Base-by-base conservation (phyloP, 2,329 filamentous ascomycete species). In the Nemania sp. region DNA sequence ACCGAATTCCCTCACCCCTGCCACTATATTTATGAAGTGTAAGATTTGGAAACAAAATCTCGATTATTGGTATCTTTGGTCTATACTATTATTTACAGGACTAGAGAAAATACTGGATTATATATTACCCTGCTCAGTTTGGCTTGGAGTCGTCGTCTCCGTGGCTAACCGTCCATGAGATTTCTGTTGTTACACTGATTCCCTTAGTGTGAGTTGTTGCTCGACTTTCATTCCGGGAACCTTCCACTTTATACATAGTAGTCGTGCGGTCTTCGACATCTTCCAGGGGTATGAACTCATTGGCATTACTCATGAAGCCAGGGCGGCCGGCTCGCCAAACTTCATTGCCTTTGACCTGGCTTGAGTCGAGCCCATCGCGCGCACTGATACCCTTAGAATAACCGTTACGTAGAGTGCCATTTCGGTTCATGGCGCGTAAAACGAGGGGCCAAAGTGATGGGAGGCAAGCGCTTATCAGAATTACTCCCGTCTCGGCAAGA, bases 391-490 rank as follows among this genome's bases (percentile, higher is more conserved):
- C 43, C 13, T 63, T 63, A 4, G 60, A 63, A 26, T 38, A 49
- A 10, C 6, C 20, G 24, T 29, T 56, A 18, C 60, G 41, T 5
- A 49, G 41, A 1, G 60, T 56, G 11, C 41, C 27, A 11, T 3
- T 49, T 56, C 24, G 26, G 18, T 26, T 27, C 13, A 56, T 49
- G 27, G 27, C 18, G 20, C 27, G 52, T 26, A 56, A 20, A 20
- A 63, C 7, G 26, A 63, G 52, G 8, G 60, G 60, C 60, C 60
- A 63, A 60, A 63, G 60, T 6, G 26, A 43, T 43, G 53, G 64
- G 47, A 68, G 45, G 26, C 66, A 72, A 18, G 65, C 62, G 29
- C 70, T 68, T 24, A 72, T 70, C 32, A 70, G 35, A 20, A 70
- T 69, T 3, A 70, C 62, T 2, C 70, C 68, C 7, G 65, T 62